Conservation (phyloP, 1,284 basidiomycete species). For the Tilletiaria anomala region DNA sequence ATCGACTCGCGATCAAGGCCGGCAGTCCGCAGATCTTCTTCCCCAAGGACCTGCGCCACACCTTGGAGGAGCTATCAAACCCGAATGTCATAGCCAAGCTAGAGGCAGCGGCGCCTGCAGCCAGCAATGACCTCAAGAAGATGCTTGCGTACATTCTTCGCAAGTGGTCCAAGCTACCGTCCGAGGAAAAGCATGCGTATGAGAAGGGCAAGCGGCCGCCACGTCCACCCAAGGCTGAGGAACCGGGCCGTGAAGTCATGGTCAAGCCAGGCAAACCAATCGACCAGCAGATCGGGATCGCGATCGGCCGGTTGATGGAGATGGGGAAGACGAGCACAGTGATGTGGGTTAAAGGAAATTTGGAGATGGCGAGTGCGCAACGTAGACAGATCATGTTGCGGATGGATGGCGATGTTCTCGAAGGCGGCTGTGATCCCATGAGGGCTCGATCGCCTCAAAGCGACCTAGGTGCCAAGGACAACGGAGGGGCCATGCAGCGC, state of each 20-base stretch:
- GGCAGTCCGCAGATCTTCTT: constrained; percentile 23
- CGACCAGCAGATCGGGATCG: constrained; percentile 30
- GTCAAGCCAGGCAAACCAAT: constrained; percentile 17
- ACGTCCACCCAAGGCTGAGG: constrained; percentile 13
- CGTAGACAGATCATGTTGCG: constrained; percentile 15
- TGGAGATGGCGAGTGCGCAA: constrained; percentile 28
- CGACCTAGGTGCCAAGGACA: too few species aligned
- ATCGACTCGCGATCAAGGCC: constrained; percentile 30
- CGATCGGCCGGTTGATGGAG: constrained; percentile 26
- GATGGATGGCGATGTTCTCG: constrained; percentile 4
- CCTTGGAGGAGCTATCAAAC: constrained; percentile 13
- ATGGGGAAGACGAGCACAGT: constrained; percentile 30
- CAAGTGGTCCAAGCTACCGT: constrained; percentile 27
- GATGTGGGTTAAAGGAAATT: constrained; percentile 29
- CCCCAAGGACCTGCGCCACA: constrained; percentile 10
- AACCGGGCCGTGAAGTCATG: constrained; percentile 21
- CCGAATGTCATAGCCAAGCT: constrained; percentile 11
- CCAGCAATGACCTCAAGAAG: constrained; percentile 15
- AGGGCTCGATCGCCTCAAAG: too few species aligned
- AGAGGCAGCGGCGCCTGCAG: constrained; percentile 9
- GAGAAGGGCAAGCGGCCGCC: constrained; percentile 18
- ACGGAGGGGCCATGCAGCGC: too few species aligned
- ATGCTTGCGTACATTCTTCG: constrained; percentile 24
- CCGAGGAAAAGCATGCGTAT: constrained; percentile 22
- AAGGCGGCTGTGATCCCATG: constrained; percentile 1